Evolutionary conservation across 73 alveolate species (phyloP).

Genomic region (Effrenium voratum): DNA sequence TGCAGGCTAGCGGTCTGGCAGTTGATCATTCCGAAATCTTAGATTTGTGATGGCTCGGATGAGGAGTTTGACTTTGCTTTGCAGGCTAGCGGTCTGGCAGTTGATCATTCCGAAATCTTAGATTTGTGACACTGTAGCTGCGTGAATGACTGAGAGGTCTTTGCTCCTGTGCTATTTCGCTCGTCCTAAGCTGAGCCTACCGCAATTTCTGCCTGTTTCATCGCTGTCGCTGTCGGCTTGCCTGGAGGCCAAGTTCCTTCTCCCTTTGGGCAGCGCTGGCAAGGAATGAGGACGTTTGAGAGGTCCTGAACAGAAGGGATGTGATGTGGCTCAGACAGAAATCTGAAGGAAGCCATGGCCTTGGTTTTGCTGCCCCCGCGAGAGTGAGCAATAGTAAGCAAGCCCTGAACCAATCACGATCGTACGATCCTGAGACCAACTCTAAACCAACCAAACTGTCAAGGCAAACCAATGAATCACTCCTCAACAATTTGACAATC

Average conservation of each 20-base stretch:
- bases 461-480: not conserved
- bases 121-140: not conserved
- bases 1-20: conserved; percentile 12
- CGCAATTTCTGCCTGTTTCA: not conserved
- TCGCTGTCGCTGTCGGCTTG: not conserved
- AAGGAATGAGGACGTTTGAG: conserved; percentile 44
- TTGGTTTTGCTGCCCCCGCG: not conserved
- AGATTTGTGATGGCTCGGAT: not conserved
- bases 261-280: conserved; percentile 80
- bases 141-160: not conserved
- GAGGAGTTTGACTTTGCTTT: not conserved
- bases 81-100: not conserved
- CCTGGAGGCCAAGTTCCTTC: conserved; percentile 55
- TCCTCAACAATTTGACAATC: not conserved
- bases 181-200: conserved; percentile 6
- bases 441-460: not conserved
- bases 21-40: not conserved
- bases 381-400: not conserved
- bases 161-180: conserved; percentile 66
- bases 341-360: no score
- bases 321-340: no score
- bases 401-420: not conserved
- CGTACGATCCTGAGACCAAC: not conserved
- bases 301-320: no score
- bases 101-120: no score